phyloP scores from a whole-genome alignment of 2,329 filamentous ascomycete genomes.

The Stagonosporopsis chrysanthemi region DNA sequence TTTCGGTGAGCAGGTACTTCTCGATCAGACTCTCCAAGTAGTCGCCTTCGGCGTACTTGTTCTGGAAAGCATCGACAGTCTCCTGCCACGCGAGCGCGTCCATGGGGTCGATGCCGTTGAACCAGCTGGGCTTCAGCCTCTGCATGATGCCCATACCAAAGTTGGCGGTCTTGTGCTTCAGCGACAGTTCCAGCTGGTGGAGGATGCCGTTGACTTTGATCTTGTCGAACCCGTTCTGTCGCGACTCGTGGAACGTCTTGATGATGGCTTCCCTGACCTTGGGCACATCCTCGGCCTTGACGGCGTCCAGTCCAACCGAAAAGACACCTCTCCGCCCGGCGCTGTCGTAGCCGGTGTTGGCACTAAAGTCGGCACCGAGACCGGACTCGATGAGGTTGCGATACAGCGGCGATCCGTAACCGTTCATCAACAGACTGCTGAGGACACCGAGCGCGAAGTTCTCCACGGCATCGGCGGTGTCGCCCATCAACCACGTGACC shows the following conservation, averaged over 20 bases:
- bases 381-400: slow-evolving; percentile 86
- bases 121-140: slow-evolving; percentile 89
- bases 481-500: slow-evolving; percentile 88
- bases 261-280: slow-evolving; percentile 78
- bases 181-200: slow-evolving; percentile 88
- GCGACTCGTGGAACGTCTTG: slow-evolving; percentile 73
- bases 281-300: slow-evolving; percentile 78
- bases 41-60: slow-evolving; percentile 73
- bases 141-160: slow-evolving; percentile 94
- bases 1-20: slow-evolving; percentile 88
- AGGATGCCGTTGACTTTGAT: slow-evolving; percentile 93
- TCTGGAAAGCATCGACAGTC: slow-evolving; percentile 82
- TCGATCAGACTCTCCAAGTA: slow-evolving; percentile 87
- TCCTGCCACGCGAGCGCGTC: slow-evolving; percentile 91
- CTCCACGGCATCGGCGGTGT: slow-evolving; percentile 82
- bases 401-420: slow-evolving; percentile 94
- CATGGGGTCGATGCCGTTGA: slow-evolving; percentile 93
- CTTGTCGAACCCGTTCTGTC: slow-evolving; percentile 81
- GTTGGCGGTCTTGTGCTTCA: slow-evolving; percentile 96
- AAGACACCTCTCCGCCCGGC: slow-evolving; percentile 81
- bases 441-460: slow-evolving; percentile 86
- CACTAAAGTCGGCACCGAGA: slow-evolving; percentile 90
- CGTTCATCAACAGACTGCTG: slow-evolving; percentile 85
- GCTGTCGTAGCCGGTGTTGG: slow-evolving; percentile 90
- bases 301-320: slow-evolving; percentile 89